phyloP scores from a whole-genome alignment of 192 early-diverging fungal species.

The Entophlyctis luteolus region DNA sequence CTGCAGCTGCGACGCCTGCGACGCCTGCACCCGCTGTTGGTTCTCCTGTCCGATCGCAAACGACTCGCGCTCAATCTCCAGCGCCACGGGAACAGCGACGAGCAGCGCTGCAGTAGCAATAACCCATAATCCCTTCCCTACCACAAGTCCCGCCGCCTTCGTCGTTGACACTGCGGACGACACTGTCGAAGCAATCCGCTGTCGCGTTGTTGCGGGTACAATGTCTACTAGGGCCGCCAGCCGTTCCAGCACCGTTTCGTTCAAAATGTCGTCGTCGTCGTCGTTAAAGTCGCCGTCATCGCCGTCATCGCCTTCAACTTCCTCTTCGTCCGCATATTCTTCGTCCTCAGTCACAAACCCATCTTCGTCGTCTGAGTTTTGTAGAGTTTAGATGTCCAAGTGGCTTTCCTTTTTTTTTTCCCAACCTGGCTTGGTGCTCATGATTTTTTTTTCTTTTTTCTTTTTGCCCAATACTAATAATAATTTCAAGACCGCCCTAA shows the following conservation, averaged over 20 bases:
- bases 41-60: slow-evolving; percentile 80
- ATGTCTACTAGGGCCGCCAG: slow-evolving; percentile 82
- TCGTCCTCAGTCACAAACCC: too few species aligned
- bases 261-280: too few species aligned
- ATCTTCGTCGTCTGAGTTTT: too few species aligned
- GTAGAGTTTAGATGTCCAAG: too few species aligned
- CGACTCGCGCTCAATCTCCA: slow-evolving; percentile 85
- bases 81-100: slow-evolving; percentile 76
- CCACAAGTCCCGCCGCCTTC: slow-evolving; percentile 50
- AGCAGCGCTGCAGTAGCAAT: slow-evolving; percentile 80
- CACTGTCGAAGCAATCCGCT: slow-evolving; percentile 54
- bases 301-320: not conserved
- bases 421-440: too few species aligned
- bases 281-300: slow-evolving; percentile 71
- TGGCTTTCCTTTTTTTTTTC: too few species aligned
- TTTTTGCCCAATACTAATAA: not conserved
- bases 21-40: slow-evolving; percentile 29
- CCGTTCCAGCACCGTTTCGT: slow-evolving; percentile 81
- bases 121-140: slow-evolving; percentile 85
- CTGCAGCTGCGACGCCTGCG: slow-evolving; percentile 28
- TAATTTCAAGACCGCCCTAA: too few species aligned
- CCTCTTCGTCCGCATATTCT: slow-evolving; percentile 41
- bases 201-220: slow-evolving; percentile 71
- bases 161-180: slow-evolving; percentile 44
- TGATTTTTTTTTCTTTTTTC: not conserved